Percentiles rank a stretch among this genome's conserved stretches.
Conservation (phyloP, 768 basidiomycete species). For the Boletus pseudo-olivaceus region DNA sequence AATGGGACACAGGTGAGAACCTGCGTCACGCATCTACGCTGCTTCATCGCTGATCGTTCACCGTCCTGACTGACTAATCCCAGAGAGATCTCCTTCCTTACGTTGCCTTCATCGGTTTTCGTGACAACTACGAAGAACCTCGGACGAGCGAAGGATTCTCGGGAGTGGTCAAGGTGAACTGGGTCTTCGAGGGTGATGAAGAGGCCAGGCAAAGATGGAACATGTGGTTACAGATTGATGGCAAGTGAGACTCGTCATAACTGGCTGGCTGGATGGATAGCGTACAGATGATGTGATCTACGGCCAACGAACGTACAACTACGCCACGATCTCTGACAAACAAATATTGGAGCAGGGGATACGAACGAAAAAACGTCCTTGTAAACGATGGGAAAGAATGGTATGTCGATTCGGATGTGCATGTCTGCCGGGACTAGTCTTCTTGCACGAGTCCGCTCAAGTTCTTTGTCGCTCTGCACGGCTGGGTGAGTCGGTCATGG, state of each 20-base stretch:
- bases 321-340: background rate
- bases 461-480: conserved; percentile 35
- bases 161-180: conserved; percentile 75
- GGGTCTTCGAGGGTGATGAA: conserved; percentile 72
- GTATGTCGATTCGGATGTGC: background rate
- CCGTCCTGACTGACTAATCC: conserved; percentile 29
- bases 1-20: conserved; percentile 12
- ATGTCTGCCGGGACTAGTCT: conserved; percentile 15
- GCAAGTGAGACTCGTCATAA: conserved; percentile 41
- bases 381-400: background rate
- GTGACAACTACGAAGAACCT: conserved; percentile 66
- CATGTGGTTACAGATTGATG: conserved; percentile 83
- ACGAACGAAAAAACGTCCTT: background rate
- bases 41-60: background rate
- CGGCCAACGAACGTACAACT: background rate
- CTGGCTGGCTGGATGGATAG: background rate
- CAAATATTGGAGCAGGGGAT: background rate
- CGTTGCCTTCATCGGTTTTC: conserved; percentile 55
- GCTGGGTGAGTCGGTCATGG: background rate
- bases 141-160: conserved; percentile 64
- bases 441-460: conserved; percentile 37
- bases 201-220: conserved; percentile 72
- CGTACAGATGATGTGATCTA: conserved; percentile 5
- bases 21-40: background rate
- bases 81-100: conserved; percentile 56